These are phyloP conservation scores for Carpinus viminea DNA, from an alignment of 306 rosid genomes.

Conservation along the genomic window DNA sequence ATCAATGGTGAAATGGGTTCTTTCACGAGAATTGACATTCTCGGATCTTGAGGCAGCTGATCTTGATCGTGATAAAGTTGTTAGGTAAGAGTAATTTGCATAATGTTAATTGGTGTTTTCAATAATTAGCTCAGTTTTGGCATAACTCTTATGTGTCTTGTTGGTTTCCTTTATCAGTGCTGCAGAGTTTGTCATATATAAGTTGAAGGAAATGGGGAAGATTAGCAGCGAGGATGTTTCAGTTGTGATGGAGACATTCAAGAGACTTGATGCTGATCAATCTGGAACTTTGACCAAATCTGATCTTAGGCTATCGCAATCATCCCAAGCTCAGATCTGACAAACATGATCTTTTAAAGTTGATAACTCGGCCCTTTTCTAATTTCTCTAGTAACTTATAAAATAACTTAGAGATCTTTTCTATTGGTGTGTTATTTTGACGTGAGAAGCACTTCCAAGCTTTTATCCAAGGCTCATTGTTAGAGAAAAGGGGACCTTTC, in stretches of 20 bases:
- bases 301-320: constrained; percentile 42
- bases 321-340: constrained; percentile 15
- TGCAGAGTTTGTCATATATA: constrained; percentile 70
- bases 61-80: constrained; percentile 72
- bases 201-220: constrained; percentile 90
- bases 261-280: constrained; percentile 56
- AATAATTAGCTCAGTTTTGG: background rate
- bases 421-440: background rate
- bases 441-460: background rate
- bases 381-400: background rate
- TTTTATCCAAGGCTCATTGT: background rate
- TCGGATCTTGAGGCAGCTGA: constrained; percentile 82
- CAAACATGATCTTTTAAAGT: background rate
- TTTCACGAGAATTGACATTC: constrained; percentile 47
- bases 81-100: constrained; percentile 45
- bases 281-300: constrained; percentile 75
- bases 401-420: background rate
- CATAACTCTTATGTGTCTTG: background rate
- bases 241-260: constrained; percentile 57
- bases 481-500: background rate
- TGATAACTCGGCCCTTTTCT: background rate
- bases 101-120: constrained; percentile 8
- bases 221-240: constrained; percentile 61
- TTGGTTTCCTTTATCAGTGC: constrained; percentile 37
- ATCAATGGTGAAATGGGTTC: constrained; percentile 54